Evolutionary conservation across 2,329 filamentous ascomycete genomes (phyloP).

Genomic region (Thelonectria olida): DNA sequence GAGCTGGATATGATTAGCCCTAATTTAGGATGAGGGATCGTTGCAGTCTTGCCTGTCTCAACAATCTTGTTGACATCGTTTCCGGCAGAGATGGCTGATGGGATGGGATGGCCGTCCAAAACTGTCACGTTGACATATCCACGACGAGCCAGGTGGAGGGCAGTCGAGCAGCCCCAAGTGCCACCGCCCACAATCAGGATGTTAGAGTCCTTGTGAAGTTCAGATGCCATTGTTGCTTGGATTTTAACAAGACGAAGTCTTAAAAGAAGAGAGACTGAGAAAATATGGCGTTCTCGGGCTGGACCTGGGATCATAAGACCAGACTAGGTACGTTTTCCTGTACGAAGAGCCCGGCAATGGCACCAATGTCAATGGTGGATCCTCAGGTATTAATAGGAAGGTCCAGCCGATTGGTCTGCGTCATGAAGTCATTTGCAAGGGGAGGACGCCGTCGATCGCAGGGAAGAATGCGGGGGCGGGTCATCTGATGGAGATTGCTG

Average conservation of each 20-base stretch:
- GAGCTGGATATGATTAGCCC: not conserved
- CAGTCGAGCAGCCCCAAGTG: constrained; percentile 32
- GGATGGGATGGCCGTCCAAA: constrained; percentile 23
- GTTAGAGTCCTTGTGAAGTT: constrained; percentile 21
- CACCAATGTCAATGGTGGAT: no score
- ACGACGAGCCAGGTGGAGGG: constrained; percentile 27
- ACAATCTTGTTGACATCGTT: constrained; percentile 32
- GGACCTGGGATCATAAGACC: no score
- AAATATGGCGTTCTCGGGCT: no score
- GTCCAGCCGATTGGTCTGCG: no score
- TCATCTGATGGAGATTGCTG: not conserved
- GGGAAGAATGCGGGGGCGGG: not conserved
- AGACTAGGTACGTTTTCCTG: no score
- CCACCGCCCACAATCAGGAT: constrained; percentile 32
- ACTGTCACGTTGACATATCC: constrained; percentile 24
- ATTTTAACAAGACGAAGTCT: not conserved
- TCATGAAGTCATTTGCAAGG: not conserved
- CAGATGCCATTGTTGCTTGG: constrained; percentile 3
- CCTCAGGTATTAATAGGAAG: no score
- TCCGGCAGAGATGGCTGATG: constrained; percentile 26
- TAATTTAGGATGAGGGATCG: accelerated
- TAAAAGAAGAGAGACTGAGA: no score
- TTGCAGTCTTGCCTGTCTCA: not conserved
- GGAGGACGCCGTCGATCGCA: not conserved
- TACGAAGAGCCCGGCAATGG: no score